phyloP scores from a whole-genome alignment of 2,329 filamentous ascomycete species.

The Ceratocystis eucalypticola region DNA sequence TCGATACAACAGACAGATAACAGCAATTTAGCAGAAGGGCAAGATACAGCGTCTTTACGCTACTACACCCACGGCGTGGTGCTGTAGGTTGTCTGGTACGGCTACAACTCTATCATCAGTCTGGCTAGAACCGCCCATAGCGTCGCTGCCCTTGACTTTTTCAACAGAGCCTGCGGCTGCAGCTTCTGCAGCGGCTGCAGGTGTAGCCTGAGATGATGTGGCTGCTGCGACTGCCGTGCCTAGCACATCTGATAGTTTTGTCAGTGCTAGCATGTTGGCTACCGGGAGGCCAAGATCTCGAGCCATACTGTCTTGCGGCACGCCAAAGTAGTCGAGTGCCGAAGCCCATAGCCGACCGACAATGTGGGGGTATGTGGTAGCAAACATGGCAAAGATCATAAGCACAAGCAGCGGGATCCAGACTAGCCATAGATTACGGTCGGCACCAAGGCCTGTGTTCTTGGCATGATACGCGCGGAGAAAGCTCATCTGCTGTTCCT shows the following conservation, averaged over 20 bases:
- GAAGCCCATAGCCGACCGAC: constrained; percentile 21
- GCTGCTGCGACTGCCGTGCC: constrained; percentile 16
- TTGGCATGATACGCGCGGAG: constrained; percentile 47
- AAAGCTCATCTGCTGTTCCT: constrained; percentile 51
- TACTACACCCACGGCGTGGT: neutral
- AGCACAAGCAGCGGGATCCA: constrained; percentile 39
- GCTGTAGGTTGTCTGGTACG: neutral
- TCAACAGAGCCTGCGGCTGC: neutral
- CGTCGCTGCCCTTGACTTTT: neutral
- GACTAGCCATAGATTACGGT: constrained; percentile 54
- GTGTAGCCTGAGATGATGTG: constrained; percentile 13
- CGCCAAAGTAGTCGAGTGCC: constrained; percentile 19
- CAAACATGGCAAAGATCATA: constrained; percentile 31
- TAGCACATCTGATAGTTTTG: constrained; percentile 17
- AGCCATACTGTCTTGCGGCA: constrained; percentile 17
- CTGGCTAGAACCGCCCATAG: neutral
- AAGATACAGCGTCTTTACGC: neutral
- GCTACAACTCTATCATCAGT: neutral
- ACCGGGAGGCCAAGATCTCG: constrained; percentile 19
- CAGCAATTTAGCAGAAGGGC: neutral
- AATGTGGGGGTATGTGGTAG: constrained; percentile 30
- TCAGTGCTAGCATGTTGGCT: constrained; percentile 13
- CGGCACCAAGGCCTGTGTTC: constrained; percentile 48
- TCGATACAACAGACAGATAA: constrained; percentile 13
- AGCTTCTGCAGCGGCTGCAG: constrained; percentile 1